Conservation (phyloP, 176 grass and related monocot genomes). For the Cenchrus fungigraminus region DNA sequence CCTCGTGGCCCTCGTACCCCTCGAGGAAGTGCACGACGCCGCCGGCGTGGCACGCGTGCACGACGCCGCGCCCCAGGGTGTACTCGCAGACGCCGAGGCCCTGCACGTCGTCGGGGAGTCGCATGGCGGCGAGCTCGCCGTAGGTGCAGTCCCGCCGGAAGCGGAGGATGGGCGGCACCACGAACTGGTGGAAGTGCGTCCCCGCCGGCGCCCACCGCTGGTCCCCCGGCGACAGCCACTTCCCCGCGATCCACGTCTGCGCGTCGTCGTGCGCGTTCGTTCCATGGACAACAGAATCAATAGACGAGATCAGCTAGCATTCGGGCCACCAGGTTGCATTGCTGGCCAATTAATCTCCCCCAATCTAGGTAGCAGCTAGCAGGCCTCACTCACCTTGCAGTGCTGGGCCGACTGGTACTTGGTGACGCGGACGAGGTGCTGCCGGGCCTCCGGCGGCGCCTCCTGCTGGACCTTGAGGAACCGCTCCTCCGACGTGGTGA, state of each 20-base stretch:
- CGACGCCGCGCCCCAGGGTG: constrained; percentile 54
- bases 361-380: background rate
- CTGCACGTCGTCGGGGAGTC: constrained; percentile 53
- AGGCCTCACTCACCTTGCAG: constrained; percentile 4
- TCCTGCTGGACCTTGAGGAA: constrained; percentile 56
- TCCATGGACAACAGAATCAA: no score
- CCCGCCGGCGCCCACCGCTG: constrained; percentile 61
- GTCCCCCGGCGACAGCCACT: constrained; percentile 61
- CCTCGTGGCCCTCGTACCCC: constrained; percentile 64
- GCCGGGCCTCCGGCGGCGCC: constrained; percentile 35
- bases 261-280: no score
- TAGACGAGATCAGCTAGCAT: no score
- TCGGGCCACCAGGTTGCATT: no score
- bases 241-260: constrained; percentile 78
- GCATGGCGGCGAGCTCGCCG: constrained; percentile 62
- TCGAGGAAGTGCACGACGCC: constrained; percentile 64
- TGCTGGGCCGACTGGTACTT: constrained; percentile 50
- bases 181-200: constrained; percentile 77
- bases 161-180: constrained; percentile 59
- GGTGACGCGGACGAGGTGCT: constrained; percentile 50
- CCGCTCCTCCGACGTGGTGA: constrained; percentile 49
- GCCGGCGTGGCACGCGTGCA: constrained; percentile 75
- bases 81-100: constrained; percentile 71
- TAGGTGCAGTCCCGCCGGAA: constrained; percentile 74
- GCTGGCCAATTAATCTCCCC: no score